Conservation (phyloP, 2,329 filamentous ascomycete genomes). For the Claviceps citrina region DNA sequence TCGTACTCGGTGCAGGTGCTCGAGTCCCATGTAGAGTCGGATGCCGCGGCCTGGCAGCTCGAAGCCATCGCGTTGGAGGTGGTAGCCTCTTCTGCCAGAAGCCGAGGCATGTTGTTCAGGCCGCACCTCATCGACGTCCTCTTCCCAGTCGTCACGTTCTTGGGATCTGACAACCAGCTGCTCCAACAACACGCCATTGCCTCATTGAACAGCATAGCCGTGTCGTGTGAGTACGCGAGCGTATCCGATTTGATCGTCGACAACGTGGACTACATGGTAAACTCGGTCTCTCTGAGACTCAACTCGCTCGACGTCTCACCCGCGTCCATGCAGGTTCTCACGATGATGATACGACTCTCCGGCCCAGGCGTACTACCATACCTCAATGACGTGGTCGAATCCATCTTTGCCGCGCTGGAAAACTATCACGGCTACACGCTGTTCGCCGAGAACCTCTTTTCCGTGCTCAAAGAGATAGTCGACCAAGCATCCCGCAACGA, state of each 20-base stretch:
- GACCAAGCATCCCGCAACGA: constrained; percentile 58
- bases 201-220: constrained; percentile 66
- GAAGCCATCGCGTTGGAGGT: constrained; percentile 70
- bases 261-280: constrained; percentile 94
- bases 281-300: constrained; percentile 74
- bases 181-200: constrained; percentile 71
- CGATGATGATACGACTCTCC: constrained; percentile 86
- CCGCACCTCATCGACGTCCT: constrained; percentile 79
- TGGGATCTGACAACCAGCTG: constrained; percentile 53
- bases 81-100: constrained; percentile 58
- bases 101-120: constrained; percentile 53
- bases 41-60: constrained; percentile 50
- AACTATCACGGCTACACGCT: constrained; percentile 84
- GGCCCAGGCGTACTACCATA: constrained; percentile 72
- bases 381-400: constrained; percentile 78
- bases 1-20: constrained; percentile 50
- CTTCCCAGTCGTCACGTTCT: constrained; percentile 78
- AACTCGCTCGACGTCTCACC: constrained; percentile 88
- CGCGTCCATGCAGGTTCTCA: constrained; percentile 73
- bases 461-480: constrained; percentile 67
- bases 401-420: constrained; percentile 84
- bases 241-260: constrained; percentile 69
- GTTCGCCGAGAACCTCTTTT: constrained; percentile 74
- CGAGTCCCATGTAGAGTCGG: constrained; percentile 34
- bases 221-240: constrained; percentile 55